Conservation (phyloP, 768 basidiomycete species). For the Leccinum rimulosum region DNA sequence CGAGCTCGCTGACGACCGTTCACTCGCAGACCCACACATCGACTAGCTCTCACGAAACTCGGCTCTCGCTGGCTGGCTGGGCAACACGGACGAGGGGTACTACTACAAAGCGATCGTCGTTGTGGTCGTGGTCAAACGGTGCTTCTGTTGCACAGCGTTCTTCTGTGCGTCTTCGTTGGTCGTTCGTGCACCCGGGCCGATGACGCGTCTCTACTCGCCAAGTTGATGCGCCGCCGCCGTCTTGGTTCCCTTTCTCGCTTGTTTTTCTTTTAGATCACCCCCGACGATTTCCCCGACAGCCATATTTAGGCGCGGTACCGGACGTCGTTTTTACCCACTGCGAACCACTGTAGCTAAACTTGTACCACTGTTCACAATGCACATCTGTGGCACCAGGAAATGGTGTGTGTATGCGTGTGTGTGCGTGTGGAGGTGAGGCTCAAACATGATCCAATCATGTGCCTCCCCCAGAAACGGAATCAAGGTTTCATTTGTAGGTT, state of each 20-base stretch:
- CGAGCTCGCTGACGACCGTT: background rate
- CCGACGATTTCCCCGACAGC: slow-evolving; percentile 1
- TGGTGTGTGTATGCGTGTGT: background rate
- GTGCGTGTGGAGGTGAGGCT: background rate
- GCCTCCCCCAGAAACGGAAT: slow-evolving; percentile 13
- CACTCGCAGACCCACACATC: background rate
- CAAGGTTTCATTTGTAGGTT: slow-evolving; percentile 17
- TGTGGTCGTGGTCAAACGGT: background rate
- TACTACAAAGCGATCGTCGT: background rate
- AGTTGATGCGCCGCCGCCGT: background rate
- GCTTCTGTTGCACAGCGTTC: background rate
- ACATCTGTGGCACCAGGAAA: background rate
- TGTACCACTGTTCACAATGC: slow-evolving; percentile 1
- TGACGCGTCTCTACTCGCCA: background rate
- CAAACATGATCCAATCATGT: background rate
- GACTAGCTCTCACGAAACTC: slow-evolving; percentile 10
- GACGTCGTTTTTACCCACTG: background rate
- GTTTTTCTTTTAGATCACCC: background rate
- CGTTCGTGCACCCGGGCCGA: background rate
- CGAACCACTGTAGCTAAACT: slow-evolving; percentile 6
- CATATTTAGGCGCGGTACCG: slow-evolving; percentile 20
- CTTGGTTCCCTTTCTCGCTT: background rate
- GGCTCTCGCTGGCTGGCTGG: background rate
- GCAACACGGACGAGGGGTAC: background rate
- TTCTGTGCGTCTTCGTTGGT: background rate